phyloP scores from a whole-genome alignment of 169 alveolate species.

The Plasmodium yoelii region DNA sequence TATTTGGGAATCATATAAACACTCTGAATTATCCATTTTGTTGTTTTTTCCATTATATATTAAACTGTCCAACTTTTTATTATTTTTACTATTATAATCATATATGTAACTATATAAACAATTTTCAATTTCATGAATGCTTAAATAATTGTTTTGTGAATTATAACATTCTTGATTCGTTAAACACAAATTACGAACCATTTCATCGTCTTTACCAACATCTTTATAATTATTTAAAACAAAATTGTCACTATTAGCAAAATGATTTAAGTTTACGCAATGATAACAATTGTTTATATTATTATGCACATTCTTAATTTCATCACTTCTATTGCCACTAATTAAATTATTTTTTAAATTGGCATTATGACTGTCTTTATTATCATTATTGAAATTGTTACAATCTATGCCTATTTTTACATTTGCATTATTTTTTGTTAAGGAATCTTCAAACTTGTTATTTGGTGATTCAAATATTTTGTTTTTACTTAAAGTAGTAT shows the following conservation, averaged over 20 bases:
- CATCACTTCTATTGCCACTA: too few species aligned
- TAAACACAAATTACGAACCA: not conserved
- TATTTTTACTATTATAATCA: slow-evolving; percentile 32
- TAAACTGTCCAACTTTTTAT: slow-evolving; percentile 14
- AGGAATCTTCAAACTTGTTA: too few species aligned
- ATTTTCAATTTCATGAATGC: not conserved
- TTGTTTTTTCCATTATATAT: not conserved
- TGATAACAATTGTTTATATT: not conserved
- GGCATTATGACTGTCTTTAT: not conserved
- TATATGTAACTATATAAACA: slow-evolving; percentile 33
- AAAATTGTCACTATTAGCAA: slow-evolving; percentile 23
- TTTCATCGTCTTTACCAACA: not conserved
- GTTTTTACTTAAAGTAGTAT: too few species aligned
- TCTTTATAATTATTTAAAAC: slow-evolving; percentile 20
- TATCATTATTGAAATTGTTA: not conserved
- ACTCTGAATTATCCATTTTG: too few species aligned
- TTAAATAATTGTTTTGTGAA: not conserved
- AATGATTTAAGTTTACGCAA: not conserved
- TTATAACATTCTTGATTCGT: not conserved
- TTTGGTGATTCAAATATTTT: too few species aligned
- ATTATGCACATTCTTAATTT: not conserved
- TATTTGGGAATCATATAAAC: too few species aligned
- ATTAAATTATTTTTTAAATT: too few species aligned
- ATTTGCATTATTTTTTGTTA: too few species aligned
- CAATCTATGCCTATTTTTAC: not conserved